Base-by-base conservation (phyloP, 2,329 filamentous ascomycete species). In the Westerdykella ornata region DNA sequence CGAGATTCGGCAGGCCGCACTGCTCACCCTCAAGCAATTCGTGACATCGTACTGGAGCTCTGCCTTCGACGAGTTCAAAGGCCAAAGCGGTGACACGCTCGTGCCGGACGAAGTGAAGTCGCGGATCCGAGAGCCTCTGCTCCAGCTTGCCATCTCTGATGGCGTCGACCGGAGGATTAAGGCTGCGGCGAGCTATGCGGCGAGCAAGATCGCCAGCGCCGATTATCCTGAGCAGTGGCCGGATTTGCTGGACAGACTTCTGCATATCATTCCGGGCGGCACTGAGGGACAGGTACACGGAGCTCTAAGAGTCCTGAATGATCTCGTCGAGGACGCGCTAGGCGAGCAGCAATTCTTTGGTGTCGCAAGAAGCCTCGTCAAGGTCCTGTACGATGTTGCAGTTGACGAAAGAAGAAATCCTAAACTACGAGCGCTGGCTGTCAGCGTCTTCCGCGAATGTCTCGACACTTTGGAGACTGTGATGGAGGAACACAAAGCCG, bases 201-300 rank as follows among this genome's bases (percentile, higher is more conserved):
- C 96, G 47, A 90, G 88, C 72, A 97, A 95, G 71, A 94, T 98
- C 54, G 92, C 92, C 42, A 84, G 82, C 49, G 80, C 83, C 58
- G 92, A 98, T 70, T 97, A 94, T 62, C 92, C 92, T 39, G 88
- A 96, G 45, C 78, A 89, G 57, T 98, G 92, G 92, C 88, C 89
- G n/a, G 78, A 80, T 51, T 78, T 98, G 33, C 79, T 98, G 20
- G 86, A 88, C 16, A 78, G 81, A 26, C 74, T 97, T 32, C 77
- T 98, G 46, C 77, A 78, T 33, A 75, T 89, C 38, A 85, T 97
- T 57, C 79, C 84, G 40, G 77, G 74, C 39, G 88, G 86, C 46
- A 81, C 74, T 48, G 87, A 95, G 56, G 72, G 74, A 35, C 88
- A 95, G 62, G 72, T 96, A 37, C 88, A 96, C 63, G 92, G 92